These are phyloP conservation scores for Macadamia integrifolia DNA, from an alignment of 164 flowering plant genomes.

Conservation along the genomic window DNA sequence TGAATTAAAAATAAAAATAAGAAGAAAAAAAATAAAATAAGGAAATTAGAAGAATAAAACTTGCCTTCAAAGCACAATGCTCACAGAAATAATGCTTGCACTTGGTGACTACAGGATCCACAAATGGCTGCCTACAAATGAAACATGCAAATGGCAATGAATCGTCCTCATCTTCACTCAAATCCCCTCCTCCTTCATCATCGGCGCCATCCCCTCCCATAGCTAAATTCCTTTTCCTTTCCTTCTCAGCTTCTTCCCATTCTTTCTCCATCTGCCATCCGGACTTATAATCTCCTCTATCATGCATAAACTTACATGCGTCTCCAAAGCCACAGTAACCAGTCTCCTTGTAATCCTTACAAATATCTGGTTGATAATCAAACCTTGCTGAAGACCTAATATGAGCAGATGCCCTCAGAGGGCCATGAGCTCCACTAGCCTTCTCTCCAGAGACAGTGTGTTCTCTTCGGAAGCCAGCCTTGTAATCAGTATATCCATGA, in stretches of 20 bases:
- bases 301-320: constrained; percentile 97
- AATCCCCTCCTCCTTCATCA: constrained; percentile 27
- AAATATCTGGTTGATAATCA: constrained; percentile 96
- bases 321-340: constrained; percentile 99
- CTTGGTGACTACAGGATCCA: constrained; percentile 85
- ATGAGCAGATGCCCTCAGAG: constrained; percentile 95
- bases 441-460: constrained; percentile 84
- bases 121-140: constrained; percentile 74
- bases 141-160: constrained; percentile 81
- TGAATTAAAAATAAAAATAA: no score
- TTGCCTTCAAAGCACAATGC: constrained; percentile 90
- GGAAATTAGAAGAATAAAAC: not conserved
- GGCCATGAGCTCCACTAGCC: constrained; percentile 94
- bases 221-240: constrained; percentile 70
- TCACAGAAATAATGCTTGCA: constrained; percentile 97
- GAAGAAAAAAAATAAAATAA: not conserved
- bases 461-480: constrained; percentile 86
- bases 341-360: constrained; percentile 95
- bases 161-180: constrained; percentile 58
- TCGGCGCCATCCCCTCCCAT: constrained; percentile 43
- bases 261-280: constrained; percentile 97
- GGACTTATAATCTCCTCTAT: constrained; percentile 92
- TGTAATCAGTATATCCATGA: constrained; percentile 70
- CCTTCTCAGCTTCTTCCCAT: constrained; percentile 85
- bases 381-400: constrained; percentile 76